Base-by-base conservation (phyloP, 2,329 filamentous ascomycete genomes). In the Ceratocystis huliohia region DNA sequence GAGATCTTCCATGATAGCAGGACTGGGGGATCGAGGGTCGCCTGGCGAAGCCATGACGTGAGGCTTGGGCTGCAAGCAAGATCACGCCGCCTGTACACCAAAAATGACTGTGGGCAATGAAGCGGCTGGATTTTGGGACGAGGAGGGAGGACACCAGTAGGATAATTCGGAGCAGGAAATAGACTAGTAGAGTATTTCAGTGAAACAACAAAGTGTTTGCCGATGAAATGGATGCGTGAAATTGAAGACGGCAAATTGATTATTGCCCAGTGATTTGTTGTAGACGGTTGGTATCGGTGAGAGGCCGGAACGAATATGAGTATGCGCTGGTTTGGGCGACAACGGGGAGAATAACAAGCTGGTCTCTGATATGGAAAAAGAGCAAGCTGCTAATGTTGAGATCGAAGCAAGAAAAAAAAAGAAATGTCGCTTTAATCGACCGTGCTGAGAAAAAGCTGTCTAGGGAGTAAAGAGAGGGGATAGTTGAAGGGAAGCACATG, bases 1-100 rank as follows among this genome's bases (percentile, higher is more conserved):
- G 28, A 63, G 46, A 25, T 68, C 66, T 56, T 63, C 66, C 66
- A 68, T 65, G 53, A 68, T 68, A 56, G 62, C 46, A 50, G 66
- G 66, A 56, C 66, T 68, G 22, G 66, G 59, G 59, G 64, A 65
- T 33, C 61, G 66, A 28, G 64, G 64, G 44, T 20, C 63, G 59
- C 63, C 57, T 66, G 66, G 64, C 45, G 63, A 65, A 45, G 63
- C 66, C 66, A 68, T 68, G 66, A 57, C 66, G 66, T 59, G 64
- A 48, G 28, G 37, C 17, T 37, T 17, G 25, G 48, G n/a, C 45
- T 25, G 8, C 53, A 41, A 41, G 48, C 30, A 41, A 62, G 37
- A 66, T 61, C 53, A 61, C 62, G 53, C 37, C 37, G 37, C 62
- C 63, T 56, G 44, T 56, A 45, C 63, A 61, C 50, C 30, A n/a